Evolutionary conservation across 2,329 filamentous ascomycete genomes (phyloP), one percentile per base, ranked within the genome.

Genomic region (Sclerotinia nivalis): DNA sequence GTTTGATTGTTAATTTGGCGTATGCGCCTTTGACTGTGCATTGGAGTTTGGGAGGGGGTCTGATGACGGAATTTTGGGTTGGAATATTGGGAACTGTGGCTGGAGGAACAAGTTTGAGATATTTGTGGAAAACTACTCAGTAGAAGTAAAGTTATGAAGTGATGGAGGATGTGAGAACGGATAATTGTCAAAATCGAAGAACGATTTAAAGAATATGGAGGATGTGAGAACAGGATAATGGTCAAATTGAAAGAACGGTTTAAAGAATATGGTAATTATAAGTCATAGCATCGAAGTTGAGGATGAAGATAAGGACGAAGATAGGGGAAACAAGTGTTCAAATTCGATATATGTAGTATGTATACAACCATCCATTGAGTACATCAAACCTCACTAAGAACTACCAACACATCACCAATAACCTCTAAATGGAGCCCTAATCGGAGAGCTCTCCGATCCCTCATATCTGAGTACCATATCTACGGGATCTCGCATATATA

Each of bases 21-120:
- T 97, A 92, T 88, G 88, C 91, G 69, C 93, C 94, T 45, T 83
- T 97, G 78, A 95, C 92, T 72, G 77, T 95, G 37, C 93, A 97
- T 82, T 97, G 92, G 90, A 91, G 92, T 76, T 79, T 90, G 54
- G 88, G 91, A 71, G 82, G 86, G 69, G 92, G 91, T 0, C 78
- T 88, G 13, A 79, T 92, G 68, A 84, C 85, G 49, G 86, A 89
- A 71, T 82, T 84, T 71, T 81, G 84, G 77, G 82, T 90, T 37
- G 89, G 88, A 0, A 75, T 87, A 34, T 81, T 88, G 66, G 90
- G 90, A 9, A 84, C 80, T 69, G 78, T 84, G 71, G 84, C 84
- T 20, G 83, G 81, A 4, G 76, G 80, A 70, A 82, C 82, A 77
- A 81, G 80, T 18, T 76, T 85, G 68, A 78, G 77, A 70, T 81